These are phyloP conservation scores for Jaltomata sinuosa DNA, from an alignment of 257 asterid genomes.

Conservation along the genomic window DNA sequence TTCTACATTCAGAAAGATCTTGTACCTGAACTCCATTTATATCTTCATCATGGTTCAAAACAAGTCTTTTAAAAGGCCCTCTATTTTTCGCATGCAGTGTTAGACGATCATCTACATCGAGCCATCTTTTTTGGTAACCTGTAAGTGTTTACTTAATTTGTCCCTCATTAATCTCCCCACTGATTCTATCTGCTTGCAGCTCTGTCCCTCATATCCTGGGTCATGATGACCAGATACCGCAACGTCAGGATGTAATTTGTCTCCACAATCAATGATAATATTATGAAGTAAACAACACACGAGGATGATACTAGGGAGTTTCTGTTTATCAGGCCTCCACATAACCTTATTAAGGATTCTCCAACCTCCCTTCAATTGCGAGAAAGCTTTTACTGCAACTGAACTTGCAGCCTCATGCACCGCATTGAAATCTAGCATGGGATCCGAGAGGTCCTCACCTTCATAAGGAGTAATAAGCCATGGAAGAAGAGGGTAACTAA, in stretches of 20 bases:
- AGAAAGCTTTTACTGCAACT: slow-evolving; percentile 56
- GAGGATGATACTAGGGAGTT: slow-evolving; percentile 78
- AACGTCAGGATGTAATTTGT: slow-evolving; percentile 47
- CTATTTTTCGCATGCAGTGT: not conserved
- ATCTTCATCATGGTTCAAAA: not conserved
- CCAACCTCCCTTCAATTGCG: slow-evolving; percentile 84
- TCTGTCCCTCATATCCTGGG: slow-evolving; percentile 25
- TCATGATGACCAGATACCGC: slow-evolving; percentile 61
- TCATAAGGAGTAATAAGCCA: slow-evolving; percentile 82
- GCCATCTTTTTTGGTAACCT: not conserved
- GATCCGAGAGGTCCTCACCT: slow-evolving; percentile 24
- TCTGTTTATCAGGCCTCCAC: slow-evolving; percentile 94
- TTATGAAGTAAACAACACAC: slow-evolving; percentile 93
- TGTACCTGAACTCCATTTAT: not conserved
- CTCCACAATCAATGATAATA: slow-evolving; percentile 78
- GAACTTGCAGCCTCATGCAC: slow-evolving; percentile 45
- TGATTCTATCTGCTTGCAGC: slow-evolving; percentile 32
- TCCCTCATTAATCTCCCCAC: slow-evolving; percentile 47
- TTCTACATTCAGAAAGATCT: not conserved
- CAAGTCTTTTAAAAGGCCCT: not conserved
- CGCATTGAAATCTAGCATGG: slow-evolving; percentile 26
- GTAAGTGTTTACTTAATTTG: slow-evolving; percentile 31
- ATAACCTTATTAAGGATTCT: slow-evolving; percentile 93
- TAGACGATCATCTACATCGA: not conserved
- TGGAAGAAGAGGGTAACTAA: slow-evolving; percentile 77